Evolutionary conservation across 805 yeast species (phyloP), one percentile per base, ranked within the genome.

Genomic region (Candida pini): DNA sequence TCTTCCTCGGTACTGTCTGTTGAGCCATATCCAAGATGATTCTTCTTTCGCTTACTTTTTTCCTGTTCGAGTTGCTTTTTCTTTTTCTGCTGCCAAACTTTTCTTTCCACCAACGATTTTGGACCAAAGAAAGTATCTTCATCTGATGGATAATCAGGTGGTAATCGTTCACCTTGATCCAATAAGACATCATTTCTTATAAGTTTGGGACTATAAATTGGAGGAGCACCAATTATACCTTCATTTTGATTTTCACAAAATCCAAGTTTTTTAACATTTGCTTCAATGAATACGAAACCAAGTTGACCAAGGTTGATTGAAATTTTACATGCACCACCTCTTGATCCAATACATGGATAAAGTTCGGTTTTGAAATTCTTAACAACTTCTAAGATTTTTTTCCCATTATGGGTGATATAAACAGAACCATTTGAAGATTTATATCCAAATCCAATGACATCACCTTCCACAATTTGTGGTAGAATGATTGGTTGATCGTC

Each of bases 231-330:
- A 20, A 62, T 51, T 6, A 46, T 36, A 2, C 66, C 67, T 36
- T 62, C 66, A 39, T 62, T 62, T 33, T 65, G 67, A 20, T 66
- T 66, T 17, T 76, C 70, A 38, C 76, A 69, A 42, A 74, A 74
- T 5, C 79, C 80, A 34, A 72, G 65, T 49, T 72, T 73, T 38
- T 75, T 60, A 12, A 74, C 79, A 53, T 88, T 87, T 2, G 88
- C 96, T 52, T 88, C 96, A 32, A 89, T 85, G 51, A 73, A 87
- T 1, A 89, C 96, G 62, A 77, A 88, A 3, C 96, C 97, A 36
- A 77, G 64, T 49, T 85, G 92, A 7, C 98, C 98, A 34, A 92
- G 60, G 81, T 95, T 45, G 62, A 76, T 63, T 56, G 73, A 41
- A 51, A 72, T 73, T 64, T 69, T 36, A 61, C 76, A 55, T 40